Evolutionary conservation across 2,329 filamentous ascomycete genomes (phyloP), one percentile per base, ranked within the genome.

Genomic region (Trichoderma sp.): DNA sequence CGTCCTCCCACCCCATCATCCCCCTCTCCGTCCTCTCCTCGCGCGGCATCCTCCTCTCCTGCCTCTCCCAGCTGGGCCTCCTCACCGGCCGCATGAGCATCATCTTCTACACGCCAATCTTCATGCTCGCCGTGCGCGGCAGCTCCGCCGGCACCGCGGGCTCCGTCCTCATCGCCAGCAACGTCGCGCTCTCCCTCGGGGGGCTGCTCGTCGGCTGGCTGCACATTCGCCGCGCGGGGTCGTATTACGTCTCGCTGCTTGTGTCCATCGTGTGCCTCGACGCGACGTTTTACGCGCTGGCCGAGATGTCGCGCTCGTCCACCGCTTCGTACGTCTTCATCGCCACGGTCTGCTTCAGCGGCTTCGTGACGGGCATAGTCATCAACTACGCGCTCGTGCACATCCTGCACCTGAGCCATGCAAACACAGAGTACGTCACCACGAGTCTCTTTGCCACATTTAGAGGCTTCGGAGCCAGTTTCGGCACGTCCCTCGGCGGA

Each of bases 351-450:
- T 90, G 94, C 75, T 58, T 86, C 57, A 94, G 94, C 75, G 93
- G 93, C 0, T 82, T 94, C 55, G 86, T 86, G 71, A 91, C 90
- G 0, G 93, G 93, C 14, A 89, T 91, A 0, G 84, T 87, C 6
- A 81, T 95, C 69, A 96, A 95, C 78, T 96, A 96, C 79, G 92
- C 91, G 0, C 85, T 96, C 3, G 92, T 92, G 0, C 93, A 96
- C 75, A 78, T 94, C 5, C 84, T 96, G 5, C 91, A 96, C 76
- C 83, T 95, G 5, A 91, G 90, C 0, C 82, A 83, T 0, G 83
- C 87, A 0, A 84, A 87, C 7, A 88, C 89, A 0, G 91, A 94
- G 74, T 93, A 92, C 75, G 88, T 96, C 61, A 88, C 91, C 3
- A 93, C 91, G 0, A 91, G 92, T 14, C 82, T 97, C 53, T 80